A percentile compares a stretch with the other conserved stretches of the same genome.
Conservation (phyloP, 371 early-diverging fungal genomes). For the Zancudomyces culisetae region DNA sequence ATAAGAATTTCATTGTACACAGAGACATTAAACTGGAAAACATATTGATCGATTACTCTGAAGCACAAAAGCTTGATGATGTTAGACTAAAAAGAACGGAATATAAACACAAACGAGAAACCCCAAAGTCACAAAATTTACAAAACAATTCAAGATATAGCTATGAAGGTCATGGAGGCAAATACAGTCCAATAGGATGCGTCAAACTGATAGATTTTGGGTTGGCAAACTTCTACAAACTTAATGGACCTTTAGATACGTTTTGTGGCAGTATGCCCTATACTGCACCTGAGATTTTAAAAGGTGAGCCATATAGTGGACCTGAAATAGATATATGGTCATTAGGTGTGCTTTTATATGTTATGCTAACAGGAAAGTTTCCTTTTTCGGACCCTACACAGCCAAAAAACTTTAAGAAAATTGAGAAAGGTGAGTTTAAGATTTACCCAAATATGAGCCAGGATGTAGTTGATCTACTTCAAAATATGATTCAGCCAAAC, state of each 20-base stretch:
- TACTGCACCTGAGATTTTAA: conserved; percentile 72
- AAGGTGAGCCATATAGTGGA: conserved; percentile 60
- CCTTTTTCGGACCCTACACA: conserved; percentile 49
- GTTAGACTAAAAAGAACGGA: neutral
- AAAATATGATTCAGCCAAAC: conserved; percentile 26
- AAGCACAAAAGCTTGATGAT: neutral
- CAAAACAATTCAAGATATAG: neutral
- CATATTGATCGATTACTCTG: conserved; percentile 43
- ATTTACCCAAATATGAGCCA: conserved; percentile 11
- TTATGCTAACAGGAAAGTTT: conserved; percentile 58
- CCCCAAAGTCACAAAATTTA: neutral
- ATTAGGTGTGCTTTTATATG: conserved; percentile 73
- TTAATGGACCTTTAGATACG: conserved; percentile 36
- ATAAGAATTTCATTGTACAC: conserved; percentile 42
- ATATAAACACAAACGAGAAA: neutral
- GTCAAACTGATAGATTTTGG: conserved; percentile 74
- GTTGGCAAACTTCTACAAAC: conserved; percentile 57
- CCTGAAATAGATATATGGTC: conserved; percentile 86
- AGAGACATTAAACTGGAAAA: conserved; percentile 88
- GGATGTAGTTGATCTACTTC: conserved; percentile 20
- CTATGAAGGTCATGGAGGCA: neutral
- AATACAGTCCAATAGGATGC: neutral
- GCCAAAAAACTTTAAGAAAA: conserved; percentile 17
- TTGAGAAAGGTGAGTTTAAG: conserved; percentile 23
- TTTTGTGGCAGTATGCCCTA: conserved; percentile 71